Evolutionary conservation across 1,139 yeast species (phyloP).

Genomic region (Yamadazyma membranifaciens): DNA sequence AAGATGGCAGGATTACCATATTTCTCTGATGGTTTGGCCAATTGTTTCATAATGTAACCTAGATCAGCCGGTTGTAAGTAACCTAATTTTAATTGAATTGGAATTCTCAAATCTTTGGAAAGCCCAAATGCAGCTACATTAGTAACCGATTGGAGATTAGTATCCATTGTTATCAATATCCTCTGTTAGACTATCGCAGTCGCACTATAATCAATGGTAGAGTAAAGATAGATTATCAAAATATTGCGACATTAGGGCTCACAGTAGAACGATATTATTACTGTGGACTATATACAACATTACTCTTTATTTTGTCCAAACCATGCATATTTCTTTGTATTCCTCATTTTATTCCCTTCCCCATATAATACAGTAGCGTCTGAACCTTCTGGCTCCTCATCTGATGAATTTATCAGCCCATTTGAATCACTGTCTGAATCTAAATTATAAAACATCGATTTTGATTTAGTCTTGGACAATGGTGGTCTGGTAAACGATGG

Average conservation of each 20-base stretch:
- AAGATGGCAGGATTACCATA: conserved; percentile 54
- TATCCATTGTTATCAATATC: background rate
- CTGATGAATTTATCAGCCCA: conserved; percentile 17
- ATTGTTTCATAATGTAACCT: conserved; percentile 21
- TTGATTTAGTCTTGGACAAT: conserved; percentile 15
- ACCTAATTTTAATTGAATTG: conserved; percentile 40
- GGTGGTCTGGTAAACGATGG: conserved; percentile 6
- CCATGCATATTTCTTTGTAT: conserved; percentile 25
- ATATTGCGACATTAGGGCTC: too few species aligned
- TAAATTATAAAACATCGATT: conserved; percentile 35
- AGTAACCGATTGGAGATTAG: conserved; percentile 1
- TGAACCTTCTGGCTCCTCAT: conserved; percentile 14
- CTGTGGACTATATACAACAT: conserved; percentile 5
- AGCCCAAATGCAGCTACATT: conserved; percentile 66
- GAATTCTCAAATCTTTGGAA: conserved; percentile 67
- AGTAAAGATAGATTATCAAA: too few species aligned
- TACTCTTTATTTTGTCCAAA: conserved; percentile 32
- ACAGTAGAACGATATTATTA: too few species aligned
- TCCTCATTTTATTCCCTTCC: background rate
- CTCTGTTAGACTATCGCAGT: background rate
- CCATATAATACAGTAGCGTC: background rate
- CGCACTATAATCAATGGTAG: too few species aligned
- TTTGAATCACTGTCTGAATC: conserved; percentile 22
- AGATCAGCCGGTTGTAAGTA: conserved; percentile 27
- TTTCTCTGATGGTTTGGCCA: conserved; percentile 53